These are phyloP conservation scores for Geranomyces michiganensis DNA, from an alignment of 192 early-diverging fungal genomes.

Conservation along the genomic window DNA sequence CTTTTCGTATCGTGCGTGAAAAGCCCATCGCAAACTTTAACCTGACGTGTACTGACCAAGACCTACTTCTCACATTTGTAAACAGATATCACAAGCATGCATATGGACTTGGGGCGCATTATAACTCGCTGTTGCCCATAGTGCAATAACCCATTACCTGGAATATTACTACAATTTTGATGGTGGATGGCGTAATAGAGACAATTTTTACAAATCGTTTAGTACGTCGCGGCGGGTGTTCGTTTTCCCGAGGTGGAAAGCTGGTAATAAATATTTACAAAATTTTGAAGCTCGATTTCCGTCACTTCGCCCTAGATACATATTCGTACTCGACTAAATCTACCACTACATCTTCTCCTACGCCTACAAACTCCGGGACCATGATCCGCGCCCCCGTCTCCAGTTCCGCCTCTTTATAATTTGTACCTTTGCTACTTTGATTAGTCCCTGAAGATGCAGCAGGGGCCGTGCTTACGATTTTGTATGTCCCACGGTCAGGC, in stretches of 20 bases:
- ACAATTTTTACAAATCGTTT: too few species aligned
- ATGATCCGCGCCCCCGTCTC: conserved; percentile 66
- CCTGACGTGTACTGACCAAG: neutral
- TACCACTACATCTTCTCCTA: conserved; percentile 74
- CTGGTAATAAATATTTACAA: too few species aligned
- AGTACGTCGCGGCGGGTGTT: too few species aligned
- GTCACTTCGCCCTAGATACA: conserved; percentile 53
- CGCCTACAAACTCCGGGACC: conserved; percentile 83
- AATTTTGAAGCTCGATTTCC: neutral
- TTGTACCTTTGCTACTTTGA: conserved; percentile 67
- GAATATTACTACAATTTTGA: too few species aligned
- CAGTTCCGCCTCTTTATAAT: conserved; percentile 66
- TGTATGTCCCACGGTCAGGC: conserved; percentile 53
- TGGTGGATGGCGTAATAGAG: too few species aligned
- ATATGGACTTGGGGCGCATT: conserved; percentile 95
- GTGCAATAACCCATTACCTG: too few species aligned
- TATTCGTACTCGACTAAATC: conserved; percentile 70
- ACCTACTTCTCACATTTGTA: conserved; percentile 4
- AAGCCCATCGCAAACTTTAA: neutral
- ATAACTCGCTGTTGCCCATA: conserved; percentile 73
- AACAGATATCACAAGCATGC: conserved; percentile 82
- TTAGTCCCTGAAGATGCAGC: conserved; percentile 19
- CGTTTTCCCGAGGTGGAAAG: too few species aligned
- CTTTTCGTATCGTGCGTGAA: conserved; percentile 73
- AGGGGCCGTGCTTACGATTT: conserved; percentile 21